These are phyloP conservation scores for Chiua sp. DNA, from an alignment of 1,284 basidiomycete genomes.

Conservation along the genomic window DNA sequence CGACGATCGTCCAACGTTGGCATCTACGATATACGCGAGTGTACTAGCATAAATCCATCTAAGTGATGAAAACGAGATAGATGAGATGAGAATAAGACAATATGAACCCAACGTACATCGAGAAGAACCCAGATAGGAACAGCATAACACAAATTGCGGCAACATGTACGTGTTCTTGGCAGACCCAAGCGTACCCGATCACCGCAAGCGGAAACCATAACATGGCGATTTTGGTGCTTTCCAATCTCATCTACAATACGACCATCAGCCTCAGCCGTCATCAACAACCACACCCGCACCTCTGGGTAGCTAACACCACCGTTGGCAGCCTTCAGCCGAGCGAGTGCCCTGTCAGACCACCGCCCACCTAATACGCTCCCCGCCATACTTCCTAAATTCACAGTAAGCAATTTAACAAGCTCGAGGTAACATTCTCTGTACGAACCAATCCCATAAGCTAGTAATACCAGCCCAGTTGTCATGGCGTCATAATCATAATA, in stretches of 20 bases:
- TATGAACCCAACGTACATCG: constrained; percentile 56
- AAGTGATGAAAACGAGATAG: background rate
- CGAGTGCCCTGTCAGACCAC: constrained; percentile 74
- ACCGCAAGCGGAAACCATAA: constrained; percentile 61
- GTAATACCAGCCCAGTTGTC: constrained; percentile 77
- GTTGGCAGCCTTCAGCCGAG: constrained; percentile 61
- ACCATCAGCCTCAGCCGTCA: background rate
- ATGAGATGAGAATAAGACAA: constrained; percentile 3
- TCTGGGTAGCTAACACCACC: constrained; percentile 71
- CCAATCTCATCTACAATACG: constrained; percentile 68
- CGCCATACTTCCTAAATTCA: constrained; percentile 56
- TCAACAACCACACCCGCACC: constrained; percentile 42
- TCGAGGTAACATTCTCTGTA: background rate
- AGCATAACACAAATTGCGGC: constrained; percentile 68
- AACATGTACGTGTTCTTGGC: constrained; percentile 67
- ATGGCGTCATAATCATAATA: constrained; percentile 76
- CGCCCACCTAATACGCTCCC: constrained; percentile 81
- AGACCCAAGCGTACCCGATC: constrained; percentile 81
- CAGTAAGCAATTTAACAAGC: background rate
- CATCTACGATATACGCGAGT: constrained; percentile 79
- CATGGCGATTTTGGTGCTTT: constrained; percentile 65
- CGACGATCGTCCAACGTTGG: constrained; percentile 75
- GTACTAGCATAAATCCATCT: constrained; percentile 77
- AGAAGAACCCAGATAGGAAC: constrained; percentile 71
- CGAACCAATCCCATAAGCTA: constrained; percentile 75